Percentiles rank a stretch among this genome's conserved stretches.
These are phyloP conservation scores for Bruguiera gymnorhiza DNA, from an alignment of 345 rosid genomes.

Conservation along the genomic window DNA sequence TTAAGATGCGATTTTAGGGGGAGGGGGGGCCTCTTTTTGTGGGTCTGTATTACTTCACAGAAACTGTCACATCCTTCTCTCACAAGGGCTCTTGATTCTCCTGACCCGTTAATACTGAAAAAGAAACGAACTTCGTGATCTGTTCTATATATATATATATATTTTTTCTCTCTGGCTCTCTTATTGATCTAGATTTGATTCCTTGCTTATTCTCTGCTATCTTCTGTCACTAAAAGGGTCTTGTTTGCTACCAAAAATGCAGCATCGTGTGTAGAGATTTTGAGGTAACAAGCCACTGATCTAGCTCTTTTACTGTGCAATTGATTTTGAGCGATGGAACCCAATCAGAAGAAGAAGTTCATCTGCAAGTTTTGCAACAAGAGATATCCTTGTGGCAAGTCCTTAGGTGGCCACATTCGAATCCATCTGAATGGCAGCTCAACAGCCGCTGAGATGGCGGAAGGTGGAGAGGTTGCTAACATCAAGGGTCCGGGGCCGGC, in stretches of 20 bases:
- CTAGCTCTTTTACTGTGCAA: constrained; percentile 16
- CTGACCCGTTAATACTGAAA: constrained; percentile 22
- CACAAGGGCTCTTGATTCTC: constrained; percentile 18
- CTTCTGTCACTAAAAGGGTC: not conserved
- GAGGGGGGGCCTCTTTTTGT: constrained; percentile 17
- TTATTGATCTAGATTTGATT: constrained; percentile 31
- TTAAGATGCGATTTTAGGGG: constrained; percentile 20
- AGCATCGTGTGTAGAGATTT: constrained; percentile 17
- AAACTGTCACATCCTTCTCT: constrained; percentile 50
- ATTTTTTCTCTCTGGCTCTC: not conserved
- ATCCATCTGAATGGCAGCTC: constrained; percentile 52
- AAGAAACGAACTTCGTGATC: constrained; percentile 39
- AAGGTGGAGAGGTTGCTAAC: constrained; percentile 24
- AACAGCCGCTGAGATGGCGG: constrained; percentile 29
- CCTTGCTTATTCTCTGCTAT: constrained; percentile 6
- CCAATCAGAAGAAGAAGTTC: constrained; percentile 52
- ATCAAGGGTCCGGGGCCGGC: constrained; percentile 3
- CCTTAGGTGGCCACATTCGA: constrained; percentile 88
- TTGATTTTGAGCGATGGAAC: constrained; percentile 45
- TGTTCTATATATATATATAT: not conserved
- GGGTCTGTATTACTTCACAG: constrained; percentile 49
- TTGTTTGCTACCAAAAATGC: not conserved
- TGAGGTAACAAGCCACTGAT: constrained; percentile 32
- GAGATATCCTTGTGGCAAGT: constrained; percentile 75
- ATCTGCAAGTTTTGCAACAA: constrained; percentile 75